Evolutionary conservation across 1,284 basidiomycete species (phyloP), one percentile per base, ranked within the genome.

Genomic region (Fomitopsis palustris): DNA sequence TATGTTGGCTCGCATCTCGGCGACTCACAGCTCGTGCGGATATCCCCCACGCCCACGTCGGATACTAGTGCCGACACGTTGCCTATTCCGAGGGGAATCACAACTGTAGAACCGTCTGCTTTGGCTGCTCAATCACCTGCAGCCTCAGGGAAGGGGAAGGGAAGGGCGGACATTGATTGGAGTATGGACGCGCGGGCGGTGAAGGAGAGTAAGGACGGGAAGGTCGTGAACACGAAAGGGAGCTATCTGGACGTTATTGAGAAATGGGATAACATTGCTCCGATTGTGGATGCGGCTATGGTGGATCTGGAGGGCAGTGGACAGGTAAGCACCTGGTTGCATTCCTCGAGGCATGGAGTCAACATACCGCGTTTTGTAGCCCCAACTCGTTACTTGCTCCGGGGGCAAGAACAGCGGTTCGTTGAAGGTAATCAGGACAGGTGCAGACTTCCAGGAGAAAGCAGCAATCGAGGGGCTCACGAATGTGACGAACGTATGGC

Each of bases 311-410:
- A 94, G 54, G 82, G 83, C 0, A 89, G 84, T 59, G 88, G 88
- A 9, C 86, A 92, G 74, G 92, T 92, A 66, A 66, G 83, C 70
- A 3, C 21, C 6, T 41, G 29, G n/a, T 8, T 38, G 5, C 7
- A 6, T 47, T 3, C 35, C 4, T 23, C 3, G 7, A 38, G 10
- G 16, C 14, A 10, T 43, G 37, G 25, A n/a, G 37, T n/a, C 19
- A 16, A 9, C n/a, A n/a, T 9, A 27, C 57, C 0, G 7, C 6
- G 38, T 19, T n/a, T 27, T 17, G 56, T 56, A 69, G 87, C 83
- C 83, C 14, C 87, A 95, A 69, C 83, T 98, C 51, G 85, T 98
- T 3, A 92, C 95, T 0, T 95, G 93, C 63, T 96, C 95, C 2
- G 96, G 96, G 1, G 90, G 88, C 0, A 82, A 83, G 19, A 93